Base-by-base conservation (phyloP, 2,329 filamentous ascomycete species). In the Graphilbum ipis-grandicollis region DNA sequence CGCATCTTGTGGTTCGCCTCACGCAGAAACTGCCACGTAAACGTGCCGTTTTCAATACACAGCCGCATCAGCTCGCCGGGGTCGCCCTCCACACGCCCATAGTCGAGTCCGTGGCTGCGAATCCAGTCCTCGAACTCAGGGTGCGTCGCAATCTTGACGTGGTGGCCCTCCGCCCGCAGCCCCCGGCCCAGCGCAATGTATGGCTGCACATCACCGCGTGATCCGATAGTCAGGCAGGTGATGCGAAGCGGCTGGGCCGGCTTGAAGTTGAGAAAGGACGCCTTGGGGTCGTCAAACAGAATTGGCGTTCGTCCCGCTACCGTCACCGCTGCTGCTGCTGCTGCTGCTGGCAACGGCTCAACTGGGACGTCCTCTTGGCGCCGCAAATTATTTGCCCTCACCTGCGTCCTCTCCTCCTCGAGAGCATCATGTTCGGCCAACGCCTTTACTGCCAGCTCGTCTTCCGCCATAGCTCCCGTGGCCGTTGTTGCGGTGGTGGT, bases 111-210 rank as follows among this genome's bases (percentile, higher is more conserved):
- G 51, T 96, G 84, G n/a, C 75, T 72, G 51, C 84, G 72, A 32
- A 98, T 72, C 86, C 88, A 98, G 13, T 65, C 68, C 47, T 80
- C 76, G 49, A 98, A 98, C 54, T 96, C 88, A 19, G 65, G 67
- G 52, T 98, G 90, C 0, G 90, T 96, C 10, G 88, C 90, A 47
- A 98, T 98, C 43, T 73, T 77, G 14, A 80, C 71, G 42, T 69
- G 73, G 55, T 98, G 90, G 1, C 90, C 90, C 47, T 98, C 86
- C 1, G 78, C 80, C 31, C 92, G 56, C 2, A 98, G 62, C 1
- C 82, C 84, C 52, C 93, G 94, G 60, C 90, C 94, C 1, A 98
- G 64, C 0, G 90, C 85, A 52, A 98, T 96, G 53, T 96, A 98
- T 1, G 90, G 90, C 53, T 98, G 90, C 4, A 98, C 88, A 52